Evolutionary conservation across 495 filamentous ascomycete genomes (phyloP), one percentile per base, ranked within the genome.

Genomic region (Penicillium flavigenum): DNA sequence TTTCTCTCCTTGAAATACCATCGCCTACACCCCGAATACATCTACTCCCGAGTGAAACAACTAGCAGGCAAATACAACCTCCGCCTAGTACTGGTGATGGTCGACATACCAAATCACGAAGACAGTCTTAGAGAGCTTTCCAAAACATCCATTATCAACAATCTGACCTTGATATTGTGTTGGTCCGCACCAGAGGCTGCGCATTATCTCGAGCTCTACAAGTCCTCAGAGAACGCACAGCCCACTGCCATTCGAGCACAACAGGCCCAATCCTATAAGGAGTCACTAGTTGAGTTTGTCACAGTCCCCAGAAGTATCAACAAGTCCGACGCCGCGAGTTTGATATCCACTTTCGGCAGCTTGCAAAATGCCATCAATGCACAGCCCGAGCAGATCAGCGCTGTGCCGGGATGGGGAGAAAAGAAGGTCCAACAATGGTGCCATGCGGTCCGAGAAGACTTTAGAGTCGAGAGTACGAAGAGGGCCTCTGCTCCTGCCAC

Each of bases 1-100:
- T 99, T 98, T 65, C 80, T 98, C 47, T 92, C 88, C 26, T 81
- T 99, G 32, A 99, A 99, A 72, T 99, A 99, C 72, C 94, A 98
- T 71, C 91, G 94, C 11, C 76, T 97, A 46, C 95, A 99, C 71
- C 94, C 94, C 2, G 94, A 98, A 72, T 99, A 99, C 76, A 89
- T 99, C 67, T 97, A 97, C 79, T 89, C 86, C 22, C 90, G 94
- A 55, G 90, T 99, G 58, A 83, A 86, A 45, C 81, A 82, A 34
- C 76, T 99, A 9, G 86, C 85, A 22, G 86, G 86, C 17, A 90
- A 89, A 68, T 97, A 92, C 76, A 85, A 85, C 58, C 79, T 98
- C 16, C 88, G 94, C 9, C 79, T 98, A 26, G 71, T 98, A 3
- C 79, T 98, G 26, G 86, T 86, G 3, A 91, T 98, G 83, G 92